Conservation (phyloP, 2,329 filamentous ascomycete genomes). For the Cercospora zeina region DNA sequence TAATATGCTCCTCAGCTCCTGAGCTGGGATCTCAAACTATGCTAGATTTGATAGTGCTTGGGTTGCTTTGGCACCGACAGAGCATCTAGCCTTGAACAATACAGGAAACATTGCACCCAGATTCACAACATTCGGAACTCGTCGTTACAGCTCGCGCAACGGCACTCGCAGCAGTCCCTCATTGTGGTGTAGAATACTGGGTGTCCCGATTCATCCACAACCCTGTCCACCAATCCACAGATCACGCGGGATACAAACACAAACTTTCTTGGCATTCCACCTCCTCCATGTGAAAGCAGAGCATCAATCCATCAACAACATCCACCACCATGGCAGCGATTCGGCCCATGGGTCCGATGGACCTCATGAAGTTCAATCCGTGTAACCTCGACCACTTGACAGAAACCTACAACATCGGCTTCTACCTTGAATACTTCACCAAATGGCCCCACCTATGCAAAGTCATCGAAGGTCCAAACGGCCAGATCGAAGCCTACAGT, state of each 20-base stretch:
- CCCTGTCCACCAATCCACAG: neutral
- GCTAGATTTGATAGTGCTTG: neutral
- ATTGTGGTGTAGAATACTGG: neutral
- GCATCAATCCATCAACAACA: neutral
- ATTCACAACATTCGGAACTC: too few relatives aligned
- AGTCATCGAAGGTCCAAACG: conserved; percentile 79
- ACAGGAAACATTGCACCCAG: too few relatives aligned
- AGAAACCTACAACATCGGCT: conserved; percentile 94
- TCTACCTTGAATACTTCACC: conserved; percentile 94
- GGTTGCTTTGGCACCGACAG: neutral
- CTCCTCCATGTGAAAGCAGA: neutral
- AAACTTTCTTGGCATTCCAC: neutral
- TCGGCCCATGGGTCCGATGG: conserved; percentile 77
- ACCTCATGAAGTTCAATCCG: conserved; percentile 85
- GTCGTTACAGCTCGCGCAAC: too few relatives aligned
- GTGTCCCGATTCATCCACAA: neutral
- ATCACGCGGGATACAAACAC: neutral
- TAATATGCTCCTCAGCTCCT: neutral
- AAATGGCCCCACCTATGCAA: conserved; percentile 96
- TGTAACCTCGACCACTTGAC: conserved; percentile 95
- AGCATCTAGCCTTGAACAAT: too few relatives aligned
- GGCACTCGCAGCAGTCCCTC: neutral
- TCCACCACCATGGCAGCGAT: conserved; percentile 53
- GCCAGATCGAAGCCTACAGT: conserved; percentile 96
- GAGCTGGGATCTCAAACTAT: conserved; percentile 4